phyloP scores from a whole-genome alignment of 192 early-diverging fungal genomes.

The Nowakowskiella sp. region DNA sequence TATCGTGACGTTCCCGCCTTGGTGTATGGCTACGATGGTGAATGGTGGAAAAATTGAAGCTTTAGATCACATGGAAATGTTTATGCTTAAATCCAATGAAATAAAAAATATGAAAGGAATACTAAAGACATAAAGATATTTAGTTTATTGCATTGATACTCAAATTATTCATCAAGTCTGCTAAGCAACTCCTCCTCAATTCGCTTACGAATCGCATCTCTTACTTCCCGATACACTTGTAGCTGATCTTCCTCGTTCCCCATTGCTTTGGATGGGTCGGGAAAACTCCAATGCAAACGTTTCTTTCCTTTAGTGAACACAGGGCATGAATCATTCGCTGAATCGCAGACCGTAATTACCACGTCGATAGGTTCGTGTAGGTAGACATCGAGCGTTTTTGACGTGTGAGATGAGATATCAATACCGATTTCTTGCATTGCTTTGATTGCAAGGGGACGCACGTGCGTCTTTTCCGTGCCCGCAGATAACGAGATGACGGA shows the following conservation, averaged over 20 bases:
- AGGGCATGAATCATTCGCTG: constrained; percentile 27
- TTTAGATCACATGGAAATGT: too few relatives aligned
- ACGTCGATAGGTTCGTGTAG: constrained; percentile 18
- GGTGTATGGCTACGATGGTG: not conserved
- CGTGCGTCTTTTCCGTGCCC: constrained; percentile 23
- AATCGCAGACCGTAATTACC: constrained; percentile 27
- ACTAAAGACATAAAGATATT: too few relatives aligned
- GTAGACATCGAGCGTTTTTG: constrained; percentile 22
- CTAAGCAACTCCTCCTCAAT: constrained; percentile 17
- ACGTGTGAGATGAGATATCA: constrained; percentile 19
- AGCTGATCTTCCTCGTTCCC: constrained; percentile 26
- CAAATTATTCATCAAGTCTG: too few relatives aligned
- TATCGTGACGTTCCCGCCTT: not conserved
- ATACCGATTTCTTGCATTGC: constrained; percentile 16
- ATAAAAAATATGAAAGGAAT: too few relatives aligned
- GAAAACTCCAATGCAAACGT: constrained; percentile 26
- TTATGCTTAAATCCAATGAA: too few relatives aligned
- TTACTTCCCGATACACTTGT: constrained; percentile 7
- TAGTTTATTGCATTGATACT: too few relatives aligned
- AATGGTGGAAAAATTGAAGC: constrained; percentile 1
- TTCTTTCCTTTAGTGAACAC: constrained; percentile 11
- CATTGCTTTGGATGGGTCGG: constrained; percentile 19
- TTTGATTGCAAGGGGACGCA: constrained; percentile 21
- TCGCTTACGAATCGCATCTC: constrained; percentile 19
- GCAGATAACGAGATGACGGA: constrained; percentile 12